These are phyloP conservation scores for Cryphonectria radicalis DNA, from an alignment of 2,329 filamentous ascomycete species.

Conservation along the genomic window DNA sequence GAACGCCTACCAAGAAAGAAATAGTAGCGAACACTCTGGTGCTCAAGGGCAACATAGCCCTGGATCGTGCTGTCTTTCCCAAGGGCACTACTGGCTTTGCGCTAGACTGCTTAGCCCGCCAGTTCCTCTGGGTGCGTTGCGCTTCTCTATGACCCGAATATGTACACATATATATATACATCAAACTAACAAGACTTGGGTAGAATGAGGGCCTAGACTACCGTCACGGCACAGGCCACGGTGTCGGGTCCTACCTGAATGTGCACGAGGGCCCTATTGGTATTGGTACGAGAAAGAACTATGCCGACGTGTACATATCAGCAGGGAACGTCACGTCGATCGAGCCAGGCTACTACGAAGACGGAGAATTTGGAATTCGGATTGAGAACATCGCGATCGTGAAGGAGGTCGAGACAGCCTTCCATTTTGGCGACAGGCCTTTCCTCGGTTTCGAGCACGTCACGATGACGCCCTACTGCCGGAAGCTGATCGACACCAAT, in stretches of 20 bases:
- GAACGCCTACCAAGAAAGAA: slow-evolving; percentile 80
- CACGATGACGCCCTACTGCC: slow-evolving; percentile 94
- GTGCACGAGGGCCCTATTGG: slow-evolving; percentile 98
- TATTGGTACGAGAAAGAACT: slow-evolving; percentile 89
- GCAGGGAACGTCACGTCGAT: slow-evolving; percentile 96
- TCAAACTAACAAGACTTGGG: slow-evolving; percentile 32
- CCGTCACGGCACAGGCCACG: slow-evolving; percentile 93
- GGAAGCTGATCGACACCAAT: slow-evolving; percentile 77
- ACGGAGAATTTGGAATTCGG: slow-evolving; percentile 90
- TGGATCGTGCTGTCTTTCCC: slow-evolving; percentile 86
- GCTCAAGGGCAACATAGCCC: slow-evolving; percentile 88
- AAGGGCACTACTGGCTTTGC: slow-evolving; percentile 95
- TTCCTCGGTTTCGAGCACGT: slow-evolving; percentile 96
- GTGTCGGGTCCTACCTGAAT: slow-evolving; percentile 92
- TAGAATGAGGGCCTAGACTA: slow-evolving; percentile 84
- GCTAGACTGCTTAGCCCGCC: slow-evolving; percentile 83
- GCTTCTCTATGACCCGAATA: neutral
- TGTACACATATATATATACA: slow-evolving; percentile 11
- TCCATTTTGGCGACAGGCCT: slow-evolving; percentile 91
- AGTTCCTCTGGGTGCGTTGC: slow-evolving; percentile 80
- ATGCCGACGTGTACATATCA: slow-evolving; percentile 85
- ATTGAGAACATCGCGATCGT: slow-evolving; percentile 97
- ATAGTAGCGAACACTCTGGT: slow-evolving; percentile 91
- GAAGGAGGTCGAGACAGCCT: slow-evolving; percentile 81
- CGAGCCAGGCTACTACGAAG: slow-evolving; percentile 96